Percentiles rank a stretch among this genome's conserved stretches.
Evolutionary conservation across 2,329 filamentous ascomycete genomes (phyloP).

Genomic region (Clonostachys sp.): DNA sequence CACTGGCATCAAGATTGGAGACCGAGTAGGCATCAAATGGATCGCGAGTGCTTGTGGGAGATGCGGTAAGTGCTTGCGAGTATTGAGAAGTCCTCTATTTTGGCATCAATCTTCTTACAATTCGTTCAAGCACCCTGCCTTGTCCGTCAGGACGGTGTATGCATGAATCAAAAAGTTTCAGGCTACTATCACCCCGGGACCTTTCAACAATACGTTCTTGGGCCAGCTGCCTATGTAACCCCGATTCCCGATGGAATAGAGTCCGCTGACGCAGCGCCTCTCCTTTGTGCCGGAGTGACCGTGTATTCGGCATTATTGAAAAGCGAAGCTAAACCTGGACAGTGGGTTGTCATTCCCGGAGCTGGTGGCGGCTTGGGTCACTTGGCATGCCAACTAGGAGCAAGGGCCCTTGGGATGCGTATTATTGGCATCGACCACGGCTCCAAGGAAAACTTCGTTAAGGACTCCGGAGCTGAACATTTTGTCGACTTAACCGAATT

Average conservation of each 20-base stretch:
- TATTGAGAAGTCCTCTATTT: too few relatives aligned
- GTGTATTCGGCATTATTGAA: constrained; percentile 52
- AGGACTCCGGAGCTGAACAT: constrained; percentile 12
- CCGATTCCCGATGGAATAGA: constrained; percentile 36
- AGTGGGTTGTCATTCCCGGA: constrained; percentile 61
- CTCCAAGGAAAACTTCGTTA: constrained; percentile 10
- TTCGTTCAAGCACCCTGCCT: neutral
- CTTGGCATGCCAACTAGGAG: constrained; percentile 51
- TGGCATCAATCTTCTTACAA: too few relatives aligned
- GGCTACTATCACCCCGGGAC: constrained; percentile 16
- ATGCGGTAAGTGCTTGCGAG: constrained; percentile 17
- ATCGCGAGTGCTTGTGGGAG: constrained; percentile 51
- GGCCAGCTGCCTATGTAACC: constrained; percentile 32
- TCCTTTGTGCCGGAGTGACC: constrained; percentile 70
- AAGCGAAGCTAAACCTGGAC: constrained; percentile 62
- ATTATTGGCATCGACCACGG: constrained; percentile 18
- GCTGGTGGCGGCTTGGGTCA: constrained; percentile 62
- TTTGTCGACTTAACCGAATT: constrained; percentile 42
- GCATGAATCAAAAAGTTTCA: constrained; percentile 8
- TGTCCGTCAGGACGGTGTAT: neutral
- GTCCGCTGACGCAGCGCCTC: constrained; percentile 46
- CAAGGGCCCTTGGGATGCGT: constrained; percentile 14
- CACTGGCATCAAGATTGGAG: constrained; percentile 56
- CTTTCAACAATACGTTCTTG: constrained; percentile 12
- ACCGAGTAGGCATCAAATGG: constrained; percentile 70